Percentiles rank a stretch among this genome's conserved stretches.
Evolutionary conservation across 202 grass and related monocot species (phyloP).

Genomic region (Bolboschoenoplectus hybrid): DNA sequence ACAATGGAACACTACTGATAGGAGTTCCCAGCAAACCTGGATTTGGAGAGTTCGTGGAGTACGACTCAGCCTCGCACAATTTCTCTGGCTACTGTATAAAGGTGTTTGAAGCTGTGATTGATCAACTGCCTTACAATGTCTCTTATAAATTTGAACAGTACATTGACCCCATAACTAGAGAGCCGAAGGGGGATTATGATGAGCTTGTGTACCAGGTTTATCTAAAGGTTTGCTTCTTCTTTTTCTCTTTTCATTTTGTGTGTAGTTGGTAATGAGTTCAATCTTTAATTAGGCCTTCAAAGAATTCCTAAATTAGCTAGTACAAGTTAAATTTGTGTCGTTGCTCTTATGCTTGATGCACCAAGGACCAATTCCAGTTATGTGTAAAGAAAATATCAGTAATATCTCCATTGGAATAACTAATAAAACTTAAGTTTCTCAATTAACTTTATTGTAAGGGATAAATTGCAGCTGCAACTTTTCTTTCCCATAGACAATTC

Average conservation of each 20-base stretch:
- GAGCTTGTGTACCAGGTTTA: slow-evolving; percentile 74
- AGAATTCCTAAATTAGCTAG: no score
- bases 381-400: no score
- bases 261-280: slow-evolving; percentile 22
- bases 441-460: neutral
- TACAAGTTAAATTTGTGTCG: no score
- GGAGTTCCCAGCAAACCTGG: slow-evolving; percentile 66
- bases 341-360: no score
- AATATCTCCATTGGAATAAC: neutral
- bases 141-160: slow-evolving; percentile 26
- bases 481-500: neutral
- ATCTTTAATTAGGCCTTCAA: no score
- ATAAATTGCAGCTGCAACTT: neutral
- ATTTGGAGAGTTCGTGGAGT: slow-evolving; percentile 44
- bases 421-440: neutral
- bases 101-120: slow-evolving; percentile 56
- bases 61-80: neutral
- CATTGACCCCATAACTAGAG: slow-evolving; percentile 30
- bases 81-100: slow-evolving; percentile 46
- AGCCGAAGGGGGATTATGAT: slow-evolving; percentile 58
- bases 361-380: no score
- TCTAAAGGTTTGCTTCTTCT: slow-evolving; percentile 50
- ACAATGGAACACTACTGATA: slow-evolving; percentile 34
- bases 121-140: slow-evolving; percentile 48
- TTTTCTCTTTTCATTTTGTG: neutral